phyloP scores from a whole-genome alignment of 1,284 basidiomycete genomes.

The Dichomitus squalens region DNA sequence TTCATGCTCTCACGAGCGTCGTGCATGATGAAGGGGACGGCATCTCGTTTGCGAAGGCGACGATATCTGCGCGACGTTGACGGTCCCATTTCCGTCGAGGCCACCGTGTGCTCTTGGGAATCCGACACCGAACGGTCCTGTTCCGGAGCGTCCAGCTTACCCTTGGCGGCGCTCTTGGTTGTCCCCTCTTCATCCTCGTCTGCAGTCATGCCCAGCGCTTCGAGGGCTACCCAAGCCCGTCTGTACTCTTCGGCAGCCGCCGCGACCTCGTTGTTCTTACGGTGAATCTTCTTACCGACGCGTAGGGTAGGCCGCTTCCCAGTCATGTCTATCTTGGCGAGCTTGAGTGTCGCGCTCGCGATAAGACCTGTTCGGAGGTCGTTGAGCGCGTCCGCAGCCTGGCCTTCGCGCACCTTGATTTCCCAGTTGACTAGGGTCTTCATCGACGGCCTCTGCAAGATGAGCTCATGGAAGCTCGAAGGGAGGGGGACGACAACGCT shows the following conservation, averaged over 20 bases:
- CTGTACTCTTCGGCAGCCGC: slow-evolving; percentile 7
- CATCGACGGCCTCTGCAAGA: background rate
- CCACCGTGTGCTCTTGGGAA: background rate
- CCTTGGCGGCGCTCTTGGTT: background rate
- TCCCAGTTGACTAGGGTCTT: background rate
- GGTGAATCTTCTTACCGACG: slow-evolving; percentile 5
- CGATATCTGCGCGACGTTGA: no score
- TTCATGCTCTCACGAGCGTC: background rate
- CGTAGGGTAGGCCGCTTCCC: background rate
- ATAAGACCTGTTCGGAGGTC: slow-evolving; percentile 12
- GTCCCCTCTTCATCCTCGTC: background rate
- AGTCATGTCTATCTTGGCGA: background rate
- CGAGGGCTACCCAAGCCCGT: background rate
- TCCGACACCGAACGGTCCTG: no score
- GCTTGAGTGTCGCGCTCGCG: background rate
- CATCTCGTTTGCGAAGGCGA: background rate
- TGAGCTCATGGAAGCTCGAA: background rate
- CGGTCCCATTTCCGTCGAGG: no score
- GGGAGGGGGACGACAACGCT: background rate
- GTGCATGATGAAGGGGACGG: background rate
- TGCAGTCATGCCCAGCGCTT: background rate
- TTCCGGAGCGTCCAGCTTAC: no score
- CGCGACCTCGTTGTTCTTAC: background rate
- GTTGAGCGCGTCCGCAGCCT: slow-evolving; percentile 10
- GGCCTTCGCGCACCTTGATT: background rate